These are phyloP conservation scores for Epichloe sibirici DNA, from an alignment of 2,329 filamentous ascomycete species.

Conservation along the genomic window DNA sequence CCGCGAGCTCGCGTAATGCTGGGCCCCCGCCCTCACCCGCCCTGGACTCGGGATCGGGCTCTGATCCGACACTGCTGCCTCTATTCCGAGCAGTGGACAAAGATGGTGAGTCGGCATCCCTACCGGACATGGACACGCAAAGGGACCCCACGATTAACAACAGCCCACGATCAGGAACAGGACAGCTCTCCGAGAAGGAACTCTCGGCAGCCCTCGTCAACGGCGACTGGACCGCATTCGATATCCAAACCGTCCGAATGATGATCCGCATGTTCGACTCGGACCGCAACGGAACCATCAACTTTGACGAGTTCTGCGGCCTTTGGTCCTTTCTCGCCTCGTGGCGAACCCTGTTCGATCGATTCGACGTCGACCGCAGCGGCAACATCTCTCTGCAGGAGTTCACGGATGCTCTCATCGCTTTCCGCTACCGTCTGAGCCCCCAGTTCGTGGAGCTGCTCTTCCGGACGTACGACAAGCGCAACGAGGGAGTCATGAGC, in stretches of 20 bases:
- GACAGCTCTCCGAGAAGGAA: slow-evolving; percentile 75
- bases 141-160: not conserved
- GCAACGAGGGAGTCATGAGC: slow-evolving; percentile 57
- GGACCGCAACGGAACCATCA: slow-evolving; percentile 77
- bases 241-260: slow-evolving; percentile 89
- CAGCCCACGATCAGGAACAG: slow-evolving; percentile 41
- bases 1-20: slow-evolving; percentile 41
- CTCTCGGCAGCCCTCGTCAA: slow-evolving; percentile 87
- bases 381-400: slow-evolving; percentile 80
- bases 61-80: slow-evolving; percentile 65
- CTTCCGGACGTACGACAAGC: slow-evolving; percentile 82
- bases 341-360: slow-evolving; percentile 90
- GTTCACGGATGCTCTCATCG: slow-evolving; percentile 79
- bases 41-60: slow-evolving; percentile 33
- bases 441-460: slow-evolving; percentile 72
- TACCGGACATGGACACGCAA: not conserved
- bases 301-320: slow-evolving; percentile 91
- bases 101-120: slow-evolving; percentile 40
- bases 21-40: slow-evolving; percentile 56
- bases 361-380: slow-evolving; percentile 77
- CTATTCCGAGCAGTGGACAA: slow-evolving; percentile 89
- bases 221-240: slow-evolving; percentile 89
- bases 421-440: slow-evolving; percentile 87
- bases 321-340: slow-evolving; percentile 92
- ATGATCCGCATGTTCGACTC: slow-evolving; percentile 99